Evolutionary conservation across 2,329 filamentous ascomycete genomes (phyloP), one percentile per base, ranked within the genome.

Genomic region (Didymella arachidicola): DNA sequence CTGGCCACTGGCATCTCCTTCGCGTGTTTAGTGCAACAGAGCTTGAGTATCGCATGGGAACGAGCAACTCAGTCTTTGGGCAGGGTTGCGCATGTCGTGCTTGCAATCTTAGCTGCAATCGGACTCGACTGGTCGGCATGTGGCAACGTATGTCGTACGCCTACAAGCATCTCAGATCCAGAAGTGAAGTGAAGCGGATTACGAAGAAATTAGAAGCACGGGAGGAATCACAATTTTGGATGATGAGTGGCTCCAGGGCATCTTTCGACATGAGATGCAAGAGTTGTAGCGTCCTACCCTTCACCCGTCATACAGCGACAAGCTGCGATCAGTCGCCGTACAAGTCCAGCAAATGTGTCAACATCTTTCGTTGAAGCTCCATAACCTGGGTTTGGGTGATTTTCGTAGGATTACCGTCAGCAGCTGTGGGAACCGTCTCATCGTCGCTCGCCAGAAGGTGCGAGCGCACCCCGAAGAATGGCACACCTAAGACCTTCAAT

Each of bases 401-500:
- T 53, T 69, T 74, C 27, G 57, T 57, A 7, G 38, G 50, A 3
- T 2, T 32, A 8, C 53, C 50, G 1, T 45, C 60, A 26, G 55
- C 49, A 53, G 32, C 7, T 27, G 16, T 55, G 4, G 36, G 29
- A 4, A 54, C n/a, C 8, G 68, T 60, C 7, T 64, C 63, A 30
- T 54, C 67, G 4, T 73, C 68, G 32, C 61, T 52, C 10, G 68
- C 43, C 22, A 76, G 57, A 2, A 74, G 58, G 41, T 72, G 59
- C 8, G 63, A 59, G 43, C 65, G 65, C 8, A 70, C 60, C 8
- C 73, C 69, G 47, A 75, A 76, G 53, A 76, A 76, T 0, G 73
- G 73, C 12, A 75, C 72, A 10, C 72, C 85, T 30, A 89, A 71
- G 7, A 74, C 77, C 56, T 84, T 84, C 45, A 90, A 72, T 62